A percentile compares a stretch with the other conserved stretches of the same genome.
Conservation (phyloP, 306 rosid species). For the Canavalia gladiata region DNA sequence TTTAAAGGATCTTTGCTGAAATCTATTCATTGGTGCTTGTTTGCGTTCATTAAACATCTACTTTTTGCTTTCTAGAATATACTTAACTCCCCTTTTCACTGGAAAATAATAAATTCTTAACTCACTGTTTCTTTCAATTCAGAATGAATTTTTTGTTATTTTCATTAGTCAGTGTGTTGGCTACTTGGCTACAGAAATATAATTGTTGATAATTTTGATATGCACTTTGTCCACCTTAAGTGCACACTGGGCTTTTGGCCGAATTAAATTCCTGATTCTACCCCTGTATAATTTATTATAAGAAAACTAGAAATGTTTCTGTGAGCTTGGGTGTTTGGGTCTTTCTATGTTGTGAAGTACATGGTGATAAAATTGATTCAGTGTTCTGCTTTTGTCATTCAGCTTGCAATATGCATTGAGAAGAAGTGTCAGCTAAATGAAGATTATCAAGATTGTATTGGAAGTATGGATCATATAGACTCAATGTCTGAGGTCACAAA, state of each 20-base stretch:
- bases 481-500: slow-evolving; percentile 64
- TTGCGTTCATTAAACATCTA: not conserved
- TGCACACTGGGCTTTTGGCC: not conserved
- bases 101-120: not conserved
- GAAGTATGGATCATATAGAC: slow-evolving; percentile 72
- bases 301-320: slow-evolving; percentile 31
- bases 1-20: slow-evolving; percentile 45
- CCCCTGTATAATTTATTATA: slow-evolving; percentile 6
- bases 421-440: slow-evolving; percentile 72
- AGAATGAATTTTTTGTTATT: slow-evolving; percentile 22
- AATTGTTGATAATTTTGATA: slow-evolving; percentile 28
- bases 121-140: slow-evolving; percentile 22
- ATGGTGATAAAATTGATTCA: slow-evolving; percentile 31
- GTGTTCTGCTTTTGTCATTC: slow-evolving; percentile 50
- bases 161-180: slow-evolving; percentile 13
- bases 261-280: slow-evolving; percentile 18
- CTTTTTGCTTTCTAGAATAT: slow-evolving; percentile 30
- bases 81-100: slow-evolving; percentile 14
- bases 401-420: slow-evolving; percentile 96
- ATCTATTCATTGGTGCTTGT: slow-evolving; percentile 29
- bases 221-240: slow-evolving; percentile 27
- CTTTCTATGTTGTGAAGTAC: slow-evolving; percentile 27
- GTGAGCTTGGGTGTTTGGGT: slow-evolving; percentile 38
- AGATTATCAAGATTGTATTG: slow-evolving; percentile 93
- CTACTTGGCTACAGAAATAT: not conserved